Conservation (phyloP, 164 flowering plant genomes). For the Vitis rupestris region DNA sequence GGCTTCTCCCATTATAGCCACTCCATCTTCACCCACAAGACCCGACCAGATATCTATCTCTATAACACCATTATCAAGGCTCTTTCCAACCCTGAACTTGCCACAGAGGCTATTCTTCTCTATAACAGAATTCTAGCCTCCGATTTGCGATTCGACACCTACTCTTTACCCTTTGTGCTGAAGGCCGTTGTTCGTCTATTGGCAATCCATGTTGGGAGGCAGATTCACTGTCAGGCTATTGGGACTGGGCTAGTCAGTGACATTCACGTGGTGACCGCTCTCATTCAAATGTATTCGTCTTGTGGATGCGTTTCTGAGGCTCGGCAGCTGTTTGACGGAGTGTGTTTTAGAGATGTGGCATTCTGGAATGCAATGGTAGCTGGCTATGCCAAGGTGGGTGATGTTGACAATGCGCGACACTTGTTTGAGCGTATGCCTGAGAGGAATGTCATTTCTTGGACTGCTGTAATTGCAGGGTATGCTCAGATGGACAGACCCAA, state of each 20-base stretch:
- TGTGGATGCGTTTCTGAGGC: slow-evolving; percentile 41
- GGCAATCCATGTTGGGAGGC: slow-evolving; percentile 25
- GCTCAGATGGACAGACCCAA: slow-evolving; percentile 35
- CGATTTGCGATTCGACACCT: slow-evolving; percentile 49
- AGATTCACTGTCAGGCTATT: slow-evolving; percentile 45
- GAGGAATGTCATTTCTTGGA: slow-evolving; percentile 67
- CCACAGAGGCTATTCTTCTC: slow-evolving; percentile 35
- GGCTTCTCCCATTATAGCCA: slow-evolving; percentile 34
- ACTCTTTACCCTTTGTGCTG: slow-evolving; percentile 53
- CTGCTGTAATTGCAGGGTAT: slow-evolving; percentile 51
- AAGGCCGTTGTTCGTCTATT: slow-evolving; percentile 41
- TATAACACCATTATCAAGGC: slow-evolving; percentile 55
- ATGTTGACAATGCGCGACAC: slow-evolving; percentile 34
- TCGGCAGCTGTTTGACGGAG: slow-evolving; percentile 48
- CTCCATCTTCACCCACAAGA: slow-evolving; percentile 31
- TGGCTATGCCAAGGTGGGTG: slow-evolving; percentile 50
- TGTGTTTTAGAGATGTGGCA: slow-evolving; percentile 29
- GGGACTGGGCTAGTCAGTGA: slow-evolving; percentile 36
- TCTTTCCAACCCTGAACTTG: slow-evolving; percentile 23
- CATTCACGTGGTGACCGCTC: slow-evolving; percentile 36
- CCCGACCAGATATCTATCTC: slow-evolving; percentile 30
- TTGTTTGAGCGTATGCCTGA: slow-evolving; percentile 55
- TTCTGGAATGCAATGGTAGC: slow-evolving; percentile 65
- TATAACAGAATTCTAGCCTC: slow-evolving; percentile 26
- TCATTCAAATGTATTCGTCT: slow-evolving; percentile 49